These are phyloP conservation scores for Saccharum hybrid DNA, from an alignment of 202 grass and related monocot species.

Conservation along the genomic window DNA sequence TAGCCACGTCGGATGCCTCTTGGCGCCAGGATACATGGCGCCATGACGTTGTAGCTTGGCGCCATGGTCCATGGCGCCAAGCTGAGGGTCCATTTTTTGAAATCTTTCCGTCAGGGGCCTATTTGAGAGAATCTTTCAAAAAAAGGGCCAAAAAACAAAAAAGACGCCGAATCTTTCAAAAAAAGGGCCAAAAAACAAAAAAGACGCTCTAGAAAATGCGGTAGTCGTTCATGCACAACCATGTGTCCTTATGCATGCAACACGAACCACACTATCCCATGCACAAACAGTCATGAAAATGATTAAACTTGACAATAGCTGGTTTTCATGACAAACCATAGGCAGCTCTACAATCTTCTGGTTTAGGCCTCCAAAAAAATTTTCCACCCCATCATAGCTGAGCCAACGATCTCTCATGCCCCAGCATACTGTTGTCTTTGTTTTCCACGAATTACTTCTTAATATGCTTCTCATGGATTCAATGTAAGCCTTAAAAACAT, in stretches of 20 bases:
- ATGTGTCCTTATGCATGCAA: not conserved
- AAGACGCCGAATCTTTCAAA: no score
- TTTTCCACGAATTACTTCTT: conserved; percentile 77
- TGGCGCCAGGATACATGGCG: no score
- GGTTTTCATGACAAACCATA: conserved; percentile 63
- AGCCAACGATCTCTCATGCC: conserved; percentile 95
- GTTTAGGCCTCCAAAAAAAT: conserved; percentile 73
- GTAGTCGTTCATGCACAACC: not conserved
- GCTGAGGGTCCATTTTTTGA: no score
- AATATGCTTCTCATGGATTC: conserved; percentile 81
- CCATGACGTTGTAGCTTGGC: no score
- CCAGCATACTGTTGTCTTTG: conserved; percentile 85
- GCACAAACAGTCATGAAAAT: conserved; percentile 36
- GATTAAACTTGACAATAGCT: conserved; percentile 6
- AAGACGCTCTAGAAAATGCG: not conserved
- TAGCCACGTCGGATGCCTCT: no score
- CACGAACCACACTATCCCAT: not conserved
- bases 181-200: no score
- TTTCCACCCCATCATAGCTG: conserved; percentile 73
- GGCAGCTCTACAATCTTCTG: conserved; percentile 69
- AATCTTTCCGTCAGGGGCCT: no score
- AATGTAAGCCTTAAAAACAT: conserved; percentile 63
- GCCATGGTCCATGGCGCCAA: no score
- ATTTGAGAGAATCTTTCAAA: no score
- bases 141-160: no score